Evolutionary conservation across 225 moss, liverwort and hornwort genomes (phyloP), one percentile per base, ranked within the genome.

Genomic region (Pseudoscleropodium purum): DNA sequence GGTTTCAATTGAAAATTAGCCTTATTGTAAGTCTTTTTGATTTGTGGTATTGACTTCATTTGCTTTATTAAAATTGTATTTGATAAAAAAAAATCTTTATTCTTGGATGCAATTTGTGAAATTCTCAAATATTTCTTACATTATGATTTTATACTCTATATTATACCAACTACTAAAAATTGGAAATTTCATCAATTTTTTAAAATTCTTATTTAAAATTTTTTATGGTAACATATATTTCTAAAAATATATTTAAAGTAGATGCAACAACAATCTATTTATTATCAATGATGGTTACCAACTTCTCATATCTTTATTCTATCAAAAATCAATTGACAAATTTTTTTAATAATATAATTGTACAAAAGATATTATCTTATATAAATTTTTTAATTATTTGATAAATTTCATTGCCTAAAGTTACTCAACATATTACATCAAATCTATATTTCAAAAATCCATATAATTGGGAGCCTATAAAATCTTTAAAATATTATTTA

Each of bases 351-450:
- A 51, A 51, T 33, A 51, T 8, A 3, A 33, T 51, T 76, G 12
- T 19, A 21, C 0, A 51, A 13, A 51, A 76, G 5, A 76, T 0
- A 75, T 18, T 45, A 47, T 47, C 6, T 45, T 47, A 47, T 0
- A 29, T 16, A 26, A 25, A 26, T 26, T 15, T 70, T 25, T 14
- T 13, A 10, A 36, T 19, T 47, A 10, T 47, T 47, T 47, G 9
- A 26, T 15, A 15, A 5, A 26, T 15, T 41, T 26, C 41, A 70
- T 39, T 70, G 1, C 41, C 15, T 1, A 15, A 25, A 3, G 15
- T 41, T 0, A 0, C 3, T 15, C 41, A 14, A 39, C 0, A 3
- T 41, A 26, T 26, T 25, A 72, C 2, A 41, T 26, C 15, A 41
- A 72, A 26, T 41, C 8, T 0, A 69, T 39, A 39, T 39, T 39